Percentiles rank a stretch among this genome's conserved stretches.
phyloP scores from a whole-genome alignment of 176 grass and related monocot species.

The Stipa capillata region DNA sequence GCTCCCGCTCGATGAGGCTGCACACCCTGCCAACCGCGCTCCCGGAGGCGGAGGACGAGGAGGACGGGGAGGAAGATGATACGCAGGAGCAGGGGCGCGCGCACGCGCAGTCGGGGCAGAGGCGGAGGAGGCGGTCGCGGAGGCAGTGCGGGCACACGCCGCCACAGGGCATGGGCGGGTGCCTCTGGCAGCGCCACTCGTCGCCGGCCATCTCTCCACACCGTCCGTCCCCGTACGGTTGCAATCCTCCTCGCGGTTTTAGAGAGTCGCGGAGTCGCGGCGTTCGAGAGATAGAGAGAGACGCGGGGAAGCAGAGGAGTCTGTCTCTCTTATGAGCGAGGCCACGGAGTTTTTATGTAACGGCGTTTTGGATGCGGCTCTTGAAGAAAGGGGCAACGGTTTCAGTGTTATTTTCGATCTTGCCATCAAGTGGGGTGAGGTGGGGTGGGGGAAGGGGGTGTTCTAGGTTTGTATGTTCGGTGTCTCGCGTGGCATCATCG shows the following conservation, averaged over 20 bases:
- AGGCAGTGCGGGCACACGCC: slow-evolving; percentile 76
- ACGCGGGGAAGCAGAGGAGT: neutral
- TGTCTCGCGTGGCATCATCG: no score
- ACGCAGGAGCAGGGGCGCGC: slow-evolving; percentile 51
- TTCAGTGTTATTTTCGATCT: neutral
- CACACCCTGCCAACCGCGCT: neutral
- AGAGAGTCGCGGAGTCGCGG: neutral
- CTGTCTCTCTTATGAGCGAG: neutral
- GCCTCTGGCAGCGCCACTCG: slow-evolving; percentile 51
- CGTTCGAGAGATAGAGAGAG: neutral
- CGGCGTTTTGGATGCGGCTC: neutral
- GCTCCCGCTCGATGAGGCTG: slow-evolving; percentile 27
- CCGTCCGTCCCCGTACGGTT: neutral
- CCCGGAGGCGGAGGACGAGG: slow-evolving; percentile 18
- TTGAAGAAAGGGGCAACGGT: neutral
- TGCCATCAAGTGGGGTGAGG: neutral
- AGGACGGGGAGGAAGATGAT: neutral
- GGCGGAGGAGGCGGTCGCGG: slow-evolving; percentile 54
- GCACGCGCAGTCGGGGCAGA: slow-evolving; percentile 72
- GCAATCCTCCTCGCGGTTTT: neutral
- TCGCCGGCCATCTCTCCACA: slow-evolving; percentile 17
- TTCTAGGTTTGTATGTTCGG: no score
- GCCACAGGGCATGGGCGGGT: slow-evolving; percentile 9
- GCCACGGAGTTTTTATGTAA: neutral
- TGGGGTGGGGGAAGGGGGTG: no score